A percentile compares a stretch with the other conserved stretches of the same genome.
Evolutionary conservation across 192 early-diverging fungal genomes (phyloP).

Genomic region (Coemansia sp.): DNA sequence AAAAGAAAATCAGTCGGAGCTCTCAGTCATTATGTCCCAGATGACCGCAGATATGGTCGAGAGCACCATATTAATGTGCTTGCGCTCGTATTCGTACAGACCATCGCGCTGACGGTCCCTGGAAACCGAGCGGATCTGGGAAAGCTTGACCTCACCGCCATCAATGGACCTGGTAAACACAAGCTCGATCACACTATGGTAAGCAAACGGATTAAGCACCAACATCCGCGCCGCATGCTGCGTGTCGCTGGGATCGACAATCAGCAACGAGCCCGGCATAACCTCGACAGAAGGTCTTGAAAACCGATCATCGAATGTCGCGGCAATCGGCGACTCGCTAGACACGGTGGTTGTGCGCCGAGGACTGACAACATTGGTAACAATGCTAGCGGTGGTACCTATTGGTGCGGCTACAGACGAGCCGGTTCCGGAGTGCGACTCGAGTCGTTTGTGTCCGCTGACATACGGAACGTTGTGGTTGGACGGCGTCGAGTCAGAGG

Average conservation of each 20-base stretch:
- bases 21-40: constrained; percentile 42
- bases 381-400: background rate
- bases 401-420: background rate
- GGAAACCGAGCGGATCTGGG: constrained; percentile 34
- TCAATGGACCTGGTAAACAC: constrained; percentile 40
- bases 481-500: background rate
- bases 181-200: constrained; percentile 45
- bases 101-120: constrained; percentile 35
- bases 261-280: constrained; percentile 36
- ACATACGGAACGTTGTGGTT: background rate
- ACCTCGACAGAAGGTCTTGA: constrained; percentile 34
- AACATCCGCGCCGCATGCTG: constrained; percentile 39
- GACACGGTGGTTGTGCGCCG: background rate
- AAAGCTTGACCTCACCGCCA: constrained; percentile 18
- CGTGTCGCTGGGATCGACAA: constrained; percentile 38
- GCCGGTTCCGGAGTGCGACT: background rate
- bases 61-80: constrained; percentile 49
- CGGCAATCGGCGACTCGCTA: background rate
- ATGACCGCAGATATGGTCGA: constrained; percentile 51
- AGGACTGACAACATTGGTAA: background rate
- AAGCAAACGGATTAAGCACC: constrained; percentile 50
- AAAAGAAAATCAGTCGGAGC: background rate
- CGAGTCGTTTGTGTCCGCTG: background rate
- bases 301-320: constrained; percentile 20
- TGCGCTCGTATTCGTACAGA: constrained; percentile 54